Evolutionary conservation across 78 protist species (phyloP).

Genomic region (Guillardia theta): DNA sequence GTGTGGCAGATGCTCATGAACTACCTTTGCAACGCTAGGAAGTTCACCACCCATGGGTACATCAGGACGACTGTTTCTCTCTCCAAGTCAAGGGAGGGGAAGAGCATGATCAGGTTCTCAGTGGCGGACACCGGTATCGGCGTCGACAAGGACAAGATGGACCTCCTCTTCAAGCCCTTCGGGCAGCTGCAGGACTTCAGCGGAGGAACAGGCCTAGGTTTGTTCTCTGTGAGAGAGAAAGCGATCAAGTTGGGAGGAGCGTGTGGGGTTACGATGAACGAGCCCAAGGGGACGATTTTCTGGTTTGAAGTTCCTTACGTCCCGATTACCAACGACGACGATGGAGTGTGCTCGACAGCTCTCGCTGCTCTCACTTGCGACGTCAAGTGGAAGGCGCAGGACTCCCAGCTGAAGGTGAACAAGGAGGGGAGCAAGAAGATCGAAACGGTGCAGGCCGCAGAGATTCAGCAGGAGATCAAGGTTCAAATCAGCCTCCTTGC

Average conservation of each 20-base stretch:
- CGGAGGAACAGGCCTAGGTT: not conserved
- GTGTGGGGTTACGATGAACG: not conserved
- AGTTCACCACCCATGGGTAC: not conserved
- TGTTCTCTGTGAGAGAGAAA: not conserved
- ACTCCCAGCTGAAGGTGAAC: not conserved
- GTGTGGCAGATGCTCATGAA: not conserved
- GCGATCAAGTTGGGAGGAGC: not conserved
- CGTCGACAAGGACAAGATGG: not conserved
- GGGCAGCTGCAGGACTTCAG: conserved; percentile 9
- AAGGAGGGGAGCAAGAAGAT: not conserved
- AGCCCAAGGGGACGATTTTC: not conserved
- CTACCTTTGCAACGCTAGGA: conserved; percentile 3
- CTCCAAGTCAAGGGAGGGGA: too few species aligned
- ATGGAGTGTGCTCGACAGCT: too few species aligned
- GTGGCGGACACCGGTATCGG: not conserved
- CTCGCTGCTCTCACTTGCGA: too few species aligned
- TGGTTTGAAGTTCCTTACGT: not conserved
- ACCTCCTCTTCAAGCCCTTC: not conserved
- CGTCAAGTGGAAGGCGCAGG: too few species aligned
- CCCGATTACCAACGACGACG: too few species aligned
- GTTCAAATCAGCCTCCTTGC: too few species aligned
- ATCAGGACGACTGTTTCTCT: not conserved
- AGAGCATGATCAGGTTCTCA: too few species aligned
- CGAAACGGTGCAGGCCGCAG: too few species aligned
- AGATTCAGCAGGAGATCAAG: too few species aligned